These are phyloP conservation scores for Letharia lupina DNA, from an alignment of 495 filamentous ascomycete genomes.

Conservation along the genomic window DNA sequence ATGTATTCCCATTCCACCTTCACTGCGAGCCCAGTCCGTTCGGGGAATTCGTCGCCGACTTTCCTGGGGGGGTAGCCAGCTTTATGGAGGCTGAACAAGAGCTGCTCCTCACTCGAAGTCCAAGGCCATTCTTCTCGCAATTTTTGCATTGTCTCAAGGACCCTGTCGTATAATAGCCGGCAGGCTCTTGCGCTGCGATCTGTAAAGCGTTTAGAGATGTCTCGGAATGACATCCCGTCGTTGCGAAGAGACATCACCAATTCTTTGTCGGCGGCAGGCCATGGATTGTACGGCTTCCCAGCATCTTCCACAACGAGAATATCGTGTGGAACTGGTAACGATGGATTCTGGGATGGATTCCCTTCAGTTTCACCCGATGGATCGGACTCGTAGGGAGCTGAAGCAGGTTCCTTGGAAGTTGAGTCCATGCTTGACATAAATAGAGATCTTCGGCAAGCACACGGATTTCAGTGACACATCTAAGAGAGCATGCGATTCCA, in stretches of 20 bases:
- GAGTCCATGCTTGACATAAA: background rate
- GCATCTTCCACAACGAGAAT: background rate
- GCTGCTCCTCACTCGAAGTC: background rate
- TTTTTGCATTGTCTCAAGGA: background rate
- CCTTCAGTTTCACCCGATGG: background rate
- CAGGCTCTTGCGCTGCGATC: background rate
- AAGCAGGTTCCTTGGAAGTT: background rate
- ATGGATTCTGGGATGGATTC: background rate
- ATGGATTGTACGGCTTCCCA: background rate
- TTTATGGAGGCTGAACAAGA: background rate
- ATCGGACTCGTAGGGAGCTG: background rate
- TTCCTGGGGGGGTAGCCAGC: too few relatives aligned
- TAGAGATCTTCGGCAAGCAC: background rate
- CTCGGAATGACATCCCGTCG: background rate
- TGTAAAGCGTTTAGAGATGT: background rate
- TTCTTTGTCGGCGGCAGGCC: background rate
- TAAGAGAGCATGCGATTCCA: background rate
- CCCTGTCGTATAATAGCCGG: background rate
- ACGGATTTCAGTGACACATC: background rate
- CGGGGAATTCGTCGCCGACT: background rate
- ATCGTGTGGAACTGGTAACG: background rate
- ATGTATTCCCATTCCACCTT: too few relatives aligned
- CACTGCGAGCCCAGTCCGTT: background rate
- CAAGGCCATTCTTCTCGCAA: background rate
- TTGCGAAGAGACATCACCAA: background rate